phyloP scores from a whole-genome alignment of 2,329 filamentous ascomycete genomes.

The Fusarium phyllophilum region DNA sequence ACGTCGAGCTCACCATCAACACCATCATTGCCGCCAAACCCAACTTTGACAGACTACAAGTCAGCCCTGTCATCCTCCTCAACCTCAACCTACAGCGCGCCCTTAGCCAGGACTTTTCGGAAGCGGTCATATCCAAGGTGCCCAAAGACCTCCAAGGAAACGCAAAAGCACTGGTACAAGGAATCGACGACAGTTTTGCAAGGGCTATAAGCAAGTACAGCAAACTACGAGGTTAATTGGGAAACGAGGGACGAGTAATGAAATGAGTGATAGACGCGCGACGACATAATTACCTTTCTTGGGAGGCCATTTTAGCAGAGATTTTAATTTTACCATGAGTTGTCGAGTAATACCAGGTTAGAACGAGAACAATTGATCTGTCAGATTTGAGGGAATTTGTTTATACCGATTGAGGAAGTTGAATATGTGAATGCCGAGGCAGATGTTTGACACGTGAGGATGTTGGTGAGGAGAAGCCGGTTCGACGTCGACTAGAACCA shows the following conservation, averaged over 20 bases:
- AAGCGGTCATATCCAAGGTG: conserved; percentile 53
- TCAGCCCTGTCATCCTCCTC: conserved; percentile 56
- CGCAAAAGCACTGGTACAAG: conserved; percentile 50
- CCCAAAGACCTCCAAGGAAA: conserved; percentile 47
- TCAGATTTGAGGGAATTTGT: conserved; percentile 18
- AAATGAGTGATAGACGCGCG: conserved; percentile 15
- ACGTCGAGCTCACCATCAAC: conserved; percentile 53
- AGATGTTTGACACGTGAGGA: conserved; percentile 14
- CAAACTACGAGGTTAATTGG: conserved; percentile 13
- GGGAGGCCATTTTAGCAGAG: conserved; percentile 17
- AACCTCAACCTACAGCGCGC: conserved; percentile 54
- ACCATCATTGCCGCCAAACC: conserved; percentile 53
- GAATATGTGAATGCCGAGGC: conserved; percentile 17
- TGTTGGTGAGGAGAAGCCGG: conserved; percentile 11
- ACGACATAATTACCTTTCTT: conserved; percentile 30
- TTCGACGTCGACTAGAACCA: conserved; percentile 6
- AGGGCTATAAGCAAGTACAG: conserved; percentile 50
- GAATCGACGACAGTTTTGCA: conserved; percentile 53
- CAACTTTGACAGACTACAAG: conserved; percentile 56
- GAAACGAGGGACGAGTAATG: conserved; percentile 15
- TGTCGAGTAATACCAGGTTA: conserved; percentile 16
- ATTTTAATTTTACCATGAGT: conserved; percentile 28
- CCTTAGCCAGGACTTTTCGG: conserved; percentile 52
- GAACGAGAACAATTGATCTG: conserved; percentile 3
- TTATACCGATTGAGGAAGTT: conserved; percentile 24